Percentiles rank a stretch among this genome's conserved stretches.
Conservation (phyloP, 2,329 filamentous ascomycete species). For the Colletotrichum sp. region DNA sequence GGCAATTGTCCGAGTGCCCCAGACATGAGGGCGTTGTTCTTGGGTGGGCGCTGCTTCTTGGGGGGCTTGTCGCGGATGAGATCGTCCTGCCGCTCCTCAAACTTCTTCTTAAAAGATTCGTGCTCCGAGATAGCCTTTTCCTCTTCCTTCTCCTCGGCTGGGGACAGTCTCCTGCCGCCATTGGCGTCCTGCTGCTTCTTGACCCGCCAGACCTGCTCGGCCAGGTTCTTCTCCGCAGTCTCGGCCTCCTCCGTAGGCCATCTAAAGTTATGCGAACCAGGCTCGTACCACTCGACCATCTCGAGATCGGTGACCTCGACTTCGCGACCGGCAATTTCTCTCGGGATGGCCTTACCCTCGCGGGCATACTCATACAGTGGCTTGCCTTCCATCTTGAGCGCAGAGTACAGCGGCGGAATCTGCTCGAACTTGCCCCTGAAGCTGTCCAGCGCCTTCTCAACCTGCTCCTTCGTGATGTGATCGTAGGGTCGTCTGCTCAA, state of each 20-base stretch:
- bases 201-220: slow-evolving; percentile 71
- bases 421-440: slow-evolving; percentile 89
- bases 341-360: slow-evolving; percentile 83
- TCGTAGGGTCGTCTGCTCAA: slow-evolving; percentile 76
- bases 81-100: slow-evolving; percentile 61
- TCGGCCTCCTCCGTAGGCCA: slow-evolving; percentile 84
- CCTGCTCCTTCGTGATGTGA: slow-evolving; percentile 78
- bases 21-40: slow-evolving; percentile 57
- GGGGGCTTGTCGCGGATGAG: slow-evolving; percentile 56
- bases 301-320: slow-evolving; percentile 81
- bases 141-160: slow-evolving; percentile 60
- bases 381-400: slow-evolving; percentile 91
- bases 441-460: slow-evolving; percentile 75
- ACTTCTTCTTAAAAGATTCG: slow-evolving; percentile 61
- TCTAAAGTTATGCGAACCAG: slow-evolving; percentile 76
- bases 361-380: slow-evolving; percentile 95
- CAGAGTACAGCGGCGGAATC: slow-evolving; percentile 90
- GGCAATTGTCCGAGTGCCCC: slow-evolving; percentile 59
- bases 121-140: slow-evolving; percentile 59
- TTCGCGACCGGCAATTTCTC: slow-evolving; percentile 80
- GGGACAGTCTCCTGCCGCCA: slow-evolving; percentile 48
- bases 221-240: slow-evolving; percentile 74
- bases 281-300: slow-evolving; percentile 83
- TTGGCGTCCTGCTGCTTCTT: slow-evolving; percentile 59
- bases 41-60: slow-evolving; percentile 39